Percentiles rank a stretch among this genome's conserved stretches.
Conservation (phyloP, 768 basidiomycete genomes). For the Panaeolus papilionaceus region DNA sequence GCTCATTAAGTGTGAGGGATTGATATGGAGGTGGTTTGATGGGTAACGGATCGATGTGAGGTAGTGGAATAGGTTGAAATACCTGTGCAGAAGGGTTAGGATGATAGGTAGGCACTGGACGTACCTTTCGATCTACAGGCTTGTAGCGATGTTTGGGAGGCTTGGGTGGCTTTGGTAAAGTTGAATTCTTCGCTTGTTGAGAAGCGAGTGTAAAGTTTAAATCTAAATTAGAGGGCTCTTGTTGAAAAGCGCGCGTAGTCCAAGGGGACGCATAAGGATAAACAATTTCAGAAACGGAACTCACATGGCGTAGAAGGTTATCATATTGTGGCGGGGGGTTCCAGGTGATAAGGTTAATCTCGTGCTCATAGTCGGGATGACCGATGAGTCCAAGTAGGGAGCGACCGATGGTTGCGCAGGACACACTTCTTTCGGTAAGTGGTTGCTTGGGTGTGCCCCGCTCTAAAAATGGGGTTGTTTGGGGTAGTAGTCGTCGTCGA, state of each 20-base stretch:
- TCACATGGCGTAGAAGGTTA: too few species aligned
- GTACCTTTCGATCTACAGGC: constrained; percentile 32
- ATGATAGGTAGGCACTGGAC: constrained; percentile 32
- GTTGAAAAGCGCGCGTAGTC: too few species aligned
- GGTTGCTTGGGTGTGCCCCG: constrained; percentile 3
- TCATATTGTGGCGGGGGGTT: too few species aligned
- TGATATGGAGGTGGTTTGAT: background rate
- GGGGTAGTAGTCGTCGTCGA: constrained; percentile 7
- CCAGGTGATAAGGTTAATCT: too few species aligned
- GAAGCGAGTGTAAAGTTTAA: too few species aligned
- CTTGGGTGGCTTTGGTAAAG: too few species aligned
- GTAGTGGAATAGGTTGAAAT: constrained; percentile 29
- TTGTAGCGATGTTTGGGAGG: constrained; percentile 17
- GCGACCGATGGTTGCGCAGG: constrained; percentile 16
- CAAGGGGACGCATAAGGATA: too few species aligned
- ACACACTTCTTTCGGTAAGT: constrained; percentile 6
- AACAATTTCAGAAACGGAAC: too few species aligned
- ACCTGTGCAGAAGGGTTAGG: constrained; percentile 27
- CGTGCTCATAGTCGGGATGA: constrained; percentile 4
- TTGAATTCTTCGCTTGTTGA: too few species aligned
- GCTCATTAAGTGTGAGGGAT: background rate
- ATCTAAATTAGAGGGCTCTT: too few species aligned
- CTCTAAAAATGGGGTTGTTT: background rate
- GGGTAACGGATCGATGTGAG: constrained; percentile 1
- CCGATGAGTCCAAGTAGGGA: constrained; percentile 17